A percentile compares a stretch with the other conserved stretches of the same genome.
phyloP scores from a whole-genome alignment of 2,329 filamentous ascomycete genomes.

The Penicillium sp. region DNA sequence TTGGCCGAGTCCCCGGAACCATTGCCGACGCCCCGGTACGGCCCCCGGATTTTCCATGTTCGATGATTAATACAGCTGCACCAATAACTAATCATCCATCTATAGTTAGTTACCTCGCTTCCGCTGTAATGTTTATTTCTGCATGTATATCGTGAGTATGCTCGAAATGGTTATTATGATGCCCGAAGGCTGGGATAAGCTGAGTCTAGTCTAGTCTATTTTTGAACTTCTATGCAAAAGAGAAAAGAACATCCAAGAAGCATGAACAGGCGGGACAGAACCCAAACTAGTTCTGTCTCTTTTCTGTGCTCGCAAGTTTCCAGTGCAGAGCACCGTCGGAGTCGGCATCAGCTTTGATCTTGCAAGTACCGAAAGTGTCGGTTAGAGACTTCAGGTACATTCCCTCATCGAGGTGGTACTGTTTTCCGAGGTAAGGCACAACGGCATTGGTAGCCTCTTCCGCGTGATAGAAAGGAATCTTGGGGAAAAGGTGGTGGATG shows the following conservation, averaged over 20 bases:
- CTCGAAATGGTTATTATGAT: too few species aligned
- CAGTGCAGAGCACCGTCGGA: slow-evolving; percentile 15
- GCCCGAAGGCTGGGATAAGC: neutral
- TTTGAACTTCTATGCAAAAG: neutral
- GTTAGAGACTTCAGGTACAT: slow-evolving; percentile 13
- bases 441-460: slow-evolving; percentile 55
- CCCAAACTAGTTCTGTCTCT: slow-evolving; percentile 13
- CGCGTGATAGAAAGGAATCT: slow-evolving; percentile 58
- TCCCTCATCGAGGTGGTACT: slow-evolving; percentile 15
- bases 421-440: slow-evolving; percentile 47
- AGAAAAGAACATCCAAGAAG: neutral
- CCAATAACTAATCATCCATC: neutral
- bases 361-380: slow-evolving; percentile 16
- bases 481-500: slow-evolving; percentile 58
- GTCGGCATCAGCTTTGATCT: slow-evolving; percentile 14
- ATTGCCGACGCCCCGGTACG: neutral
- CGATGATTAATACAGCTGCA: neutral
- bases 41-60: slow-evolving; percentile 10
- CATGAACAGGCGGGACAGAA: neutral
- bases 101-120: too few species aligned
- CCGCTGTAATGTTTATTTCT: neutral
- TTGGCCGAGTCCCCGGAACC: neutral
- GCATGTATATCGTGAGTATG: slow-evolving; percentile 3
- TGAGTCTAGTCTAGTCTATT: neutral
- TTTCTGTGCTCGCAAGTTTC: slow-evolving; percentile 6